Base-by-base conservation (phyloP, 495 filamentous ascomycete genomes). In the Neurospora tetraspora region DNA sequence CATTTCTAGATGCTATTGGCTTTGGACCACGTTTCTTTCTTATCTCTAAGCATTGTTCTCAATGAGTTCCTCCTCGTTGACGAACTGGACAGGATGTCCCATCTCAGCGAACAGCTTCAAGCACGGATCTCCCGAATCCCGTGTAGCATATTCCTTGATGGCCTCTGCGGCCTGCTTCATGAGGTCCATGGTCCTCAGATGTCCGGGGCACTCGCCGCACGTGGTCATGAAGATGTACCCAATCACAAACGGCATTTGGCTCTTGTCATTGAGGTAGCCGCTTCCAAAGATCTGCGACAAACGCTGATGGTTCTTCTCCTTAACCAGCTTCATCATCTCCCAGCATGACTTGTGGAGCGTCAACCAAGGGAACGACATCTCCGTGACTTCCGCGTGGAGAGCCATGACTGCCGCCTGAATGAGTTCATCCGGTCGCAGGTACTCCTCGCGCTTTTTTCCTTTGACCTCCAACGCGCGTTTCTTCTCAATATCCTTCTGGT, bases 181-280 rank as follows among this genome's bases (percentile, higher is more conserved):
- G 23, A 59, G 47, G 47, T 59, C 47, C 47, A 59, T 31, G 11
- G 47, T 59, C 47, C 47, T 59, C 47, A 59, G 47, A 59, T 59
- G 47, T 12, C 47, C 47, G 47, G 47, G 47, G 5, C 47, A 59
- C 47, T 59, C 47, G 47, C 47, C 47, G 23, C 47, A 59, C 4
- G 47, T 59, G 11, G 79, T 74, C 75, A 82, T 79, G 74, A 84
- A 78, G 37, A 84, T 80, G 69, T 79, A 84, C 11, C 83, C 81
- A 0, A 85, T 78, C 20, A 84, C 61, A 20, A 75, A 84, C 1
- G 80, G 81, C 23, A 86, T 76, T 53, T 86, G 76, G 14, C 36
- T 73, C 70, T 85, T 80, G n/a, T 76, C 65, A 23, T 81, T 77
- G 2, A 84, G 53, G 68, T 84, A 85, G 16, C 74, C 76, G 3